Evolutionary conservation across 331 rosid species (phyloP).

Genomic region (Quercus phellos): DNA sequence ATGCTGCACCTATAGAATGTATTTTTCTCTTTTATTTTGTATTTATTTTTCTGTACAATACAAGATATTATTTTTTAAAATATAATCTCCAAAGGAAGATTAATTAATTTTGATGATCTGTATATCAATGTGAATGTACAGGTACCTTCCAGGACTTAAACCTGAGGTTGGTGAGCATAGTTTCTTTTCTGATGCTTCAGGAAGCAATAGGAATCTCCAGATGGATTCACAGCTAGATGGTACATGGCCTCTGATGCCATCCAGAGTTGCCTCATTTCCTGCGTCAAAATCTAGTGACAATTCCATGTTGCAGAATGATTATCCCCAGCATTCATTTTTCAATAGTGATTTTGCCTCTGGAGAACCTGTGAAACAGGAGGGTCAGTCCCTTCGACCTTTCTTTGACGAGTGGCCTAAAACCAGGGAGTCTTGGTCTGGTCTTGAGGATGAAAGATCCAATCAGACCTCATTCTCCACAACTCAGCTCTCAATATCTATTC

Average conservation of each 20-base stretch:
- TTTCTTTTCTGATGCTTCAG: slow-evolving; percentile 55
- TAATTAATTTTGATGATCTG: background rate
- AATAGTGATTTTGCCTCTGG: slow-evolving; percentile 39
- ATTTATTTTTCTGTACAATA: background rate
- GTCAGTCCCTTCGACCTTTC: slow-evolving; percentile 52
- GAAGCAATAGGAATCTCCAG: slow-evolving; percentile 50
- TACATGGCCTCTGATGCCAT: slow-evolving; percentile 55
- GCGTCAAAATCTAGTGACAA: slow-evolving; percentile 39
- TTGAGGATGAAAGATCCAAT: slow-evolving; percentile 60
- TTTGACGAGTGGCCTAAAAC: slow-evolving; percentile 60
- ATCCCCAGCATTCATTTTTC: slow-evolving; percentile 53
- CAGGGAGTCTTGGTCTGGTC: slow-evolving; percentile 61
- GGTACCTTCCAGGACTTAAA: slow-evolving; percentile 66
- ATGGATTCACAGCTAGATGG: slow-evolving; percentile 49
- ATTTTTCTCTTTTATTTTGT: background rate
- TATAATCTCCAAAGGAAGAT: background rate
- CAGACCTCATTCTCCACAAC: slow-evolving; percentile 66
- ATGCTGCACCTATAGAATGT: background rate
- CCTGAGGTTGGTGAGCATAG: slow-evolving; percentile 58
- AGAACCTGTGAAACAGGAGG: slow-evolving; percentile 44
- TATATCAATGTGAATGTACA: slow-evolving; percentile 19
- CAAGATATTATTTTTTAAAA: background rate
- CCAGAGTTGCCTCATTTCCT: slow-evolving; percentile 44
- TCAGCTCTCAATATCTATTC: slow-evolving; percentile 75
- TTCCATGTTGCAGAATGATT: slow-evolving; percentile 42